A percentile compares a stretch with the other conserved stretches of the same genome.
These are phyloP conservation scores for Hanseniaspora sp. DNA, from an alignment of 1,139 yeast species.

Conservation along the genomic window DNA sequence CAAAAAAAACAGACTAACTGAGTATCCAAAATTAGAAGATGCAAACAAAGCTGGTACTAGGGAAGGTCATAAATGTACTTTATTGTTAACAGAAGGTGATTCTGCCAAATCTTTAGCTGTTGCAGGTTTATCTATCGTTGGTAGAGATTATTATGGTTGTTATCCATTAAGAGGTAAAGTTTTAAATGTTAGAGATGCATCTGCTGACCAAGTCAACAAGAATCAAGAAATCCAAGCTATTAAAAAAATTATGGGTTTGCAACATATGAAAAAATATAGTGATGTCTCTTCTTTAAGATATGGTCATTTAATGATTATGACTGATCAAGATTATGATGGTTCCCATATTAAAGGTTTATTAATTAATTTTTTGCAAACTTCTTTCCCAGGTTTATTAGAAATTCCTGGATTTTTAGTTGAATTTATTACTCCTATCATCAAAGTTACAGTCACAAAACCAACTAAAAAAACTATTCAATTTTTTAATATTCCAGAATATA, in stretches of 20 bases:
- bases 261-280: slow-evolving; percentile 77
- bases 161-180: slow-evolving; percentile 93
- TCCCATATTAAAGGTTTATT: slow-evolving; percentile 94
- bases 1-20: slow-evolving; percentile 73
- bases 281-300: slow-evolving; percentile 69
- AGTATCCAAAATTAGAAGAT: slow-evolving; percentile 82
- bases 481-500: slow-evolving; percentile 94
- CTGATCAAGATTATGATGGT: slow-evolving; percentile 99
- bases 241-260: slow-evolving; percentile 90
- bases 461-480: slow-evolving; percentile 57
- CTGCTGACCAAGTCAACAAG: slow-evolving; percentile 83
- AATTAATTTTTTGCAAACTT: slow-evolving; percentile 83
- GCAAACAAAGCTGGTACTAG: slow-evolving; percentile 95
- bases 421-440: slow-evolving; percentile 93
- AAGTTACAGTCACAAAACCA: slow-evolving; percentile 68
- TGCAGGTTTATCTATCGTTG: slow-evolving; percentile 89
- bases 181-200: slow-evolving; percentile 90
- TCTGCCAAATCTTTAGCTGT: slow-evolving; percentile 91
- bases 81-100: slow-evolving; percentile 93
- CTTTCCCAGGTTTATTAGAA: slow-evolving; percentile 86
- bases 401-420: slow-evolving; percentile 88
- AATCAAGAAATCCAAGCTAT: slow-evolving; percentile 91
- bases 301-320: slow-evolving; percentile 97
- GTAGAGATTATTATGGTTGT: slow-evolving; percentile 90
- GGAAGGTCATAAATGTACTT: slow-evolving; percentile 84